Conservation (phyloP, 805 yeast species). For the Yamadazyma scolyti region DNA sequence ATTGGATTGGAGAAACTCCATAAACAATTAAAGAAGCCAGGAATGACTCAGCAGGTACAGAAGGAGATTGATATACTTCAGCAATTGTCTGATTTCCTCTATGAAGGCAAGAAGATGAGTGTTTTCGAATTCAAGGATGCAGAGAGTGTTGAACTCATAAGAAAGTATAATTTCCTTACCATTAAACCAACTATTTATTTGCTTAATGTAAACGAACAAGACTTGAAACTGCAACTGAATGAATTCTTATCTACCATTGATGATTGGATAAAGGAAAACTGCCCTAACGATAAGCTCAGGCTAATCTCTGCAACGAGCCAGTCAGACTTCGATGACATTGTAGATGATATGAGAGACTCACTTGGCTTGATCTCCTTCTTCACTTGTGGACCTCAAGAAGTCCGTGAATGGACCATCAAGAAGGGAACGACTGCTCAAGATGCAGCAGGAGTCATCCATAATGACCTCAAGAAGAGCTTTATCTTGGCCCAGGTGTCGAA, state of each 20-base stretch:
- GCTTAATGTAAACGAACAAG: conserved; percentile 69
- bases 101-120: conserved; percentile 58
- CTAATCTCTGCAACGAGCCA: conserved; percentile 43
- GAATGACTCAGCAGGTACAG: conserved; percentile 21
- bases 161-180: conserved; percentile 70
- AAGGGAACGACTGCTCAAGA: conserved; percentile 76
- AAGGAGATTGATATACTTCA: conserved; percentile 28
- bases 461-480: conserved; percentile 78
- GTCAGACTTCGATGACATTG: conserved; percentile 61
- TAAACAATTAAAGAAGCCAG: conserved; percentile 27
- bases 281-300: conserved; percentile 51
- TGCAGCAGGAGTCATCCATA: conserved; percentile 89
- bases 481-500: conserved; percentile 73
- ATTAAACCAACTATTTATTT: conserved; percentile 85
- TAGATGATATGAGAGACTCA: conserved; percentile 61
- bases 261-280: conserved; percentile 63
- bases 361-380: conserved; percentile 76
- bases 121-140: conserved; percentile 56
- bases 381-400: conserved; percentile 84
- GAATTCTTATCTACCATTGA: conserved; percentile 49
- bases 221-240: conserved; percentile 53
- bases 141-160: conserved; percentile 61
- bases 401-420: conserved; percentile 85
- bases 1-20: conserved; percentile 31
- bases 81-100: conserved; percentile 28